These are phyloP conservation scores for Pelargonium exstipulatum DNA, from an alignment of 441 rosid genomes.

Conservation along the genomic window DNA sequence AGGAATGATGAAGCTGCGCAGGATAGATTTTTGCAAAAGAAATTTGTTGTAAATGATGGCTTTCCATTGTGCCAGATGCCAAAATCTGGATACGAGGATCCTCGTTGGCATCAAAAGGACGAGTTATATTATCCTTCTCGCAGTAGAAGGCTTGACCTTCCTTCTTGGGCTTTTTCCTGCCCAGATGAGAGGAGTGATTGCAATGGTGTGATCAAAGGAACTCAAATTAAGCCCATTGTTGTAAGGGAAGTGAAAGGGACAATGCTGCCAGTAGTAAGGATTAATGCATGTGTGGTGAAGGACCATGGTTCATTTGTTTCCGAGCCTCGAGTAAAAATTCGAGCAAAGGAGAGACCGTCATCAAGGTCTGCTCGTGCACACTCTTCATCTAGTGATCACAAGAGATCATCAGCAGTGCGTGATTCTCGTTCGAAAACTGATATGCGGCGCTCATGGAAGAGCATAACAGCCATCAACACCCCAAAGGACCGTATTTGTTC, in stretches of 20 bases:
- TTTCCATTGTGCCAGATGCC: conserved; percentile 93
- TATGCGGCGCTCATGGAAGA: conserved; percentile 42
- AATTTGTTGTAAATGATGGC: conserved; percentile 85
- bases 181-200: conserved; percentile 67
- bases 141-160: conserved; percentile 85
- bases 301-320: conserved; percentile 84
- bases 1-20: conserved; percentile 71
- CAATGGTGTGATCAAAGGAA: conserved; percentile 29
- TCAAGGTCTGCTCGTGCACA: conserved; percentile 63
- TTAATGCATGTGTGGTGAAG: conserved; percentile 95
- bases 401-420: conserved; percentile 57
- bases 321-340: conserved; percentile 59
- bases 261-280: conserved; percentile 73
- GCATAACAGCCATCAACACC: conserved; percentile 37
- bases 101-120: conserved; percentile 86
- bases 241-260: conserved; percentile 72
- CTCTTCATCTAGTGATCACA: conserved; percentile 54
- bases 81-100: conserved; percentile 85
- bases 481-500: conserved; percentile 68
- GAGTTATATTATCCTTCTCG: conserved; percentile 73
- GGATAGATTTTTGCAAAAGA: conserved; percentile 59
- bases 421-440: conserved; percentile 48
- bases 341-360: conserved; percentile 62
- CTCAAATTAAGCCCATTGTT: conserved; percentile 45
- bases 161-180: conserved; percentile 82